Evolutionary conservation across 106 monocot genomes (phyloP), one percentile per base, ranked within the genome.

Genomic region (Acanthochlamys bracteata): DNA sequence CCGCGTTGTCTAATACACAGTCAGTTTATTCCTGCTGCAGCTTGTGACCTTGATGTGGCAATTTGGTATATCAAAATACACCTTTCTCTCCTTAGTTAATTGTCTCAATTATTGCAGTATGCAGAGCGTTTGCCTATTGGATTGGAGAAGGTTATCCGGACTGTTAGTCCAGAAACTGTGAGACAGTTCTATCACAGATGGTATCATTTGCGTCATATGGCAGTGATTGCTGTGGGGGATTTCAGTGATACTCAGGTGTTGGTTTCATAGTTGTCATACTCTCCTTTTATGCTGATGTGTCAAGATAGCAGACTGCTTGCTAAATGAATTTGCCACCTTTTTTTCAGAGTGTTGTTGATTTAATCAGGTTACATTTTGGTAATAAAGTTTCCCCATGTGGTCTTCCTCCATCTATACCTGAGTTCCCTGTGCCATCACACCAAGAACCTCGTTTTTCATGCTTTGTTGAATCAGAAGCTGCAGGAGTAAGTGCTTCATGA

Each of bases 401-500:
- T 25, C 68, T 80, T 57, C 84, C 81, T 66, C 81, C 74, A 55
- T 39, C 33, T 41, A 75, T 98, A 73, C 92, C 88, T 66, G 74
- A 82, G 41, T 85, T 81, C 67, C 73, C 70, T 56, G 92, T 98
- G 53, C 98, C 98, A 70, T 81, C 98, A 47, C 98, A 98, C 61
- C 51, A 75, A 59, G 88, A 98, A 66, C 98, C 98, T 47, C 84
- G 98, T 1, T 88, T 88, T 81, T 98, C 98, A 10, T 98, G 98
- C 66, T 91, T 98, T 74, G 83, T 98, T 65, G 98, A 98, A 78
- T 98, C 98, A 72, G 96, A 98, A 81, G 96, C 96, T 71, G 88
- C 84, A 62, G 98, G 98, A 75, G 98, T 98, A 73, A 77, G 88
- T 76, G 52, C 45, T 63, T 41, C 7, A 39, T 0, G 13, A 10